phyloP scores from a whole-genome alignment of 306 rosid genomes.

The Benincasa hispida region DNA sequence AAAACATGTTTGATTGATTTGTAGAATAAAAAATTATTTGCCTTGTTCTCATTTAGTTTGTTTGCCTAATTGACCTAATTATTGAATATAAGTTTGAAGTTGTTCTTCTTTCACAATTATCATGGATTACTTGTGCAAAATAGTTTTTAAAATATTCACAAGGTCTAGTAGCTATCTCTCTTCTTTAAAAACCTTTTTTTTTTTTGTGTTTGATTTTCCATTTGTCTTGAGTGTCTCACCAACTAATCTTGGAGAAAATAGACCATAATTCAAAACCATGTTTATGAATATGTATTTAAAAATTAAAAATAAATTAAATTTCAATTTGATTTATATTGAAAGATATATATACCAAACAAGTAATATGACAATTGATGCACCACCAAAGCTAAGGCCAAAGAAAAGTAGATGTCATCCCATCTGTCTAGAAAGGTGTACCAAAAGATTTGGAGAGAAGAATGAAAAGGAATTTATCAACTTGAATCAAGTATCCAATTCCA shows the following conservation, averaged over 20 bases:
- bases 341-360: background rate
- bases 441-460: background rate
- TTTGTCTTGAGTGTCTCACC: background rate
- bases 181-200: background rate
- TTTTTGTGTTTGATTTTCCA: background rate
- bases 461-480: background rate
- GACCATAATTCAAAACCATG: background rate
- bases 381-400: background rate
- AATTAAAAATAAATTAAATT: background rate
- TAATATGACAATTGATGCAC: background rate
- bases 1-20: background rate
- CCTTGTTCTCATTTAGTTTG: background rate
- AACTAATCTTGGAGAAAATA: background rate
- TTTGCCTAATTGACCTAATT: background rate
- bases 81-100: background rate
- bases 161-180: background rate
- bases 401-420: background rate
- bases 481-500: background rate
- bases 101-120: background rate
- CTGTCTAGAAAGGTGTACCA: background rate
- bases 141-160: background rate
- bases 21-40: background rate
- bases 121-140: background rate
- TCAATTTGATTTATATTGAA: background rate
- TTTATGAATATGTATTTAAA: background rate